Percentiles rank a stretch among this genome's conserved stretches.
These are phyloP conservation scores for Penicillium sp. DNA, from an alignment of 2,329 filamentous ascomycete species.

Conservation along the genomic window DNA sequence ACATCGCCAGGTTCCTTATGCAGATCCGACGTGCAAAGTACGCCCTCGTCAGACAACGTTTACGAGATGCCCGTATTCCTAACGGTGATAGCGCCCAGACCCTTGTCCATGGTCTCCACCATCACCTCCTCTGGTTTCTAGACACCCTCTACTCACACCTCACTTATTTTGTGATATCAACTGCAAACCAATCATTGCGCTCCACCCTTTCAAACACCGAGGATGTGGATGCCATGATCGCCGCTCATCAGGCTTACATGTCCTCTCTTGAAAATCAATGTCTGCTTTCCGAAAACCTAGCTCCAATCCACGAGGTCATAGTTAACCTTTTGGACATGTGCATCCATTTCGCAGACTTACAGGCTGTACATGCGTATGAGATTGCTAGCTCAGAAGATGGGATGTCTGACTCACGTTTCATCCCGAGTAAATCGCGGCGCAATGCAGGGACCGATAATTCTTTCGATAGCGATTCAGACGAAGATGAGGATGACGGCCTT, in stretches of 20 bases:
- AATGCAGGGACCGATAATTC: conserved; percentile 5
- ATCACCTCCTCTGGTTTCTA: conserved; percentile 74
- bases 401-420: not conserved
- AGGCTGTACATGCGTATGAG: conserved; percentile 43
- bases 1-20: conserved; percentile 71
- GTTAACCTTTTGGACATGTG: conserved; percentile 75
- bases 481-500: conserved; percentile 30
- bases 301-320: conserved; percentile 69
- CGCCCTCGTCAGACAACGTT: conserved; percentile 57
- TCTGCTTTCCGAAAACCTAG: conserved; percentile 66
- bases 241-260: conserved; percentile 64
- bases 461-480: conserved; percentile 17
- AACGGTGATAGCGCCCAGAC: conserved; percentile 34
- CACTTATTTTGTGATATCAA: conserved; percentile 68
- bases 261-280: conserved; percentile 65
- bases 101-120: conserved; percentile 55
- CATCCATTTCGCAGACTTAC: conserved; percentile 65
- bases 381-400: conserved; percentile 13
- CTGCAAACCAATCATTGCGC: conserved; percentile 58
- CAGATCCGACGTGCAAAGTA: conserved; percentile 72
- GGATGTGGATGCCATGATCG: conserved; percentile 80
- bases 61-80: conserved; percentile 28
- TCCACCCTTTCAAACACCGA: conserved; percentile 58
- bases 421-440: not conserved
- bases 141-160: conserved; percentile 74